Base-by-base conservation (phyloP, 495 filamentous ascomycete species). In the Penicillium maclennaniae region DNA sequence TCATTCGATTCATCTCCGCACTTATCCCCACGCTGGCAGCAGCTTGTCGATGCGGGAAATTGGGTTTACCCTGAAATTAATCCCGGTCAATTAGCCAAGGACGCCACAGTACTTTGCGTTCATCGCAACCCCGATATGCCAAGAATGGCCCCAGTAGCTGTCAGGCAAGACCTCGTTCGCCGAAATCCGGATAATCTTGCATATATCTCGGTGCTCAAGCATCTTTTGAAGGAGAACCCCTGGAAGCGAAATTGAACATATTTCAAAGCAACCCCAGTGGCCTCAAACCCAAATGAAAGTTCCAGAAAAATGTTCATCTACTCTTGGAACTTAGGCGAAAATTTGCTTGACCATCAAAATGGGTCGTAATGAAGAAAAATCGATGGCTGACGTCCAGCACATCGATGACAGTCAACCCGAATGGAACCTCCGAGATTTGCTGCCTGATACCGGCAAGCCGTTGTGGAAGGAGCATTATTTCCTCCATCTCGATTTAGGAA, bases 391-490 rank as follows among this genome's bases (percentile, higher is more conserved):
- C 16, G 27, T 48, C 31, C 27, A 49, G 10, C 12, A 49, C 38
- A 17, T 38, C 28, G 19, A 49, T 4, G 4, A 37, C 19, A 38
- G 21, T 16, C 36, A 38, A 19, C 39, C 45, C 52, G 52, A 44
- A 43, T 54, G 52, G 52, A 54, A 21, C 40, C 45, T 54, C 8
- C 17, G 37, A 43, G 40, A 23, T 3, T 41, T 52, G 6, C 40
- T 52, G 10, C 49, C 49, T 7, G 21, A 52, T 10, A 56, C 43
- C 43, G 48, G 26, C 47, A 56, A 34, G 19, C 47, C 54, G 7
- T 56, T 47, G 54, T 56, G 51, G 19, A 56, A 51, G 27, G 42
- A 46, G 25, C 54, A 43, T 27, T 48, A 56, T 31, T 38, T 56
- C 14, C 15, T 56, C 9, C 48, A 51, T 17, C 54, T 56, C 36